A percentile compares a stretch with the other conserved stretches of the same genome.
Conservation (phyloP, 2,329 filamentous ascomycete genomes). For the Saccharata proteae region DNA sequence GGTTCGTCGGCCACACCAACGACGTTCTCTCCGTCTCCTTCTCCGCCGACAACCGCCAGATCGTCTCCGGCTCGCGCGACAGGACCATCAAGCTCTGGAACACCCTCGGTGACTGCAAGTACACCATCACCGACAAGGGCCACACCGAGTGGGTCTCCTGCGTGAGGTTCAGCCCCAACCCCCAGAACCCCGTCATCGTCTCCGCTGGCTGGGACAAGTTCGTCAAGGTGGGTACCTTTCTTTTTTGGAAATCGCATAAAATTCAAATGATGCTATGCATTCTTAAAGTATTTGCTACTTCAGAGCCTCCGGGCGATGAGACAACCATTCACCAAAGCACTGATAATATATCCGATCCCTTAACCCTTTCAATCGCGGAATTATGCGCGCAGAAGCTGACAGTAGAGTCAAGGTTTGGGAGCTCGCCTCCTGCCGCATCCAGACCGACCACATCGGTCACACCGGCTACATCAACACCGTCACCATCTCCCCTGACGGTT, state of each 20-base stretch:
- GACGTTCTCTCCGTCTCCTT: slow-evolving; percentile 99
- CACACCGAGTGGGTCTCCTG: slow-evolving; percentile 99
- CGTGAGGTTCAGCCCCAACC: slow-evolving; percentile 99
- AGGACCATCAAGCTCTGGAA: slow-evolving; percentile 99
- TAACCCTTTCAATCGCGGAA: slow-evolving; percentile 5
- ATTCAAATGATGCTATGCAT: slow-evolving; percentile 82
- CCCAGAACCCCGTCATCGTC: slow-evolving; percentile 99
- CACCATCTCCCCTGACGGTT: slow-evolving; percentile 98
- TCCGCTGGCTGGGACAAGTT: slow-evolving; percentile 99
- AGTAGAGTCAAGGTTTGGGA: slow-evolving; percentile 75
- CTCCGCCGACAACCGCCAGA: slow-evolving; percentile 99
- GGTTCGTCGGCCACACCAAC: slow-evolving; percentile 98
- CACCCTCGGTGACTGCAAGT: slow-evolving; percentile 99
- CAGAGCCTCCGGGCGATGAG: slow-evolving; percentile 97
- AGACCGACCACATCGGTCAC: slow-evolving; percentile 99
- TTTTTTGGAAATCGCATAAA: too few species aligned
- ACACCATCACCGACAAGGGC: slow-evolving; percentile 99
- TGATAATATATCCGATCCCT: slow-evolving; percentile 43
- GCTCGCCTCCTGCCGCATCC: slow-evolving; percentile 96
- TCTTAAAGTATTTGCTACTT: slow-evolving; percentile 99
- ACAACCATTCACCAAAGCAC: slow-evolving; percentile 83
- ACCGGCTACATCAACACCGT: slow-evolving; percentile 99
- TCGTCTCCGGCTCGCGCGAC: slow-evolving; percentile 97
- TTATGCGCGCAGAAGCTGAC: slow-evolving; percentile 16
- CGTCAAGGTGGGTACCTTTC: slow-evolving; percentile 73